Percentiles rank a stretch among this genome's conserved stretches.
phyloP scores from a whole-genome alignment of 371 early-diverging fungal species.

The Paraphysoderma sedebokerense region DNA sequence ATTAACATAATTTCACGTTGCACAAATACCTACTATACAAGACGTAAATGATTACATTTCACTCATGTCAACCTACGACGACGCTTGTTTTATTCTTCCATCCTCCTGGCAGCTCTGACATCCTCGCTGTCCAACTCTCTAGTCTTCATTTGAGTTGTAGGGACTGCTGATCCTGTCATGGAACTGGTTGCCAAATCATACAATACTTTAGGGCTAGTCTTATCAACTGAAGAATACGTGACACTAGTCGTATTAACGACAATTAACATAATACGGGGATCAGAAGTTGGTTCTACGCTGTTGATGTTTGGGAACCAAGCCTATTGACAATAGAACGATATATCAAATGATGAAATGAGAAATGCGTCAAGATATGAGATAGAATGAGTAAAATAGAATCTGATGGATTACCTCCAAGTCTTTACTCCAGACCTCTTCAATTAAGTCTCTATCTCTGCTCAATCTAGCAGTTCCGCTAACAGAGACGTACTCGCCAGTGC shows the following conservation, averaged over 20 bases:
- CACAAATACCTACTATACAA: no score
- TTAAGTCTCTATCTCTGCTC: background rate
- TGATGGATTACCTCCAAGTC: no score
- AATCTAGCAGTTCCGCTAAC: constrained; percentile 17
- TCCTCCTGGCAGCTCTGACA: background rate
- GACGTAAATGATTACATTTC: no score
- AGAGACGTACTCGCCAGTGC: constrained; percentile 23
- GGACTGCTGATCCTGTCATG: background rate
- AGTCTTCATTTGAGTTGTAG: background rate
- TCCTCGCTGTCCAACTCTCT: background rate
- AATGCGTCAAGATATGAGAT: no score
- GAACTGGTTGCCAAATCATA: background rate
- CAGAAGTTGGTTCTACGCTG: background rate
- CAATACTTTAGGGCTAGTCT: background rate
- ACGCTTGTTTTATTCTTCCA: no score
- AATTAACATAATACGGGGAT: background rate
- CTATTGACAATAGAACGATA: no score
- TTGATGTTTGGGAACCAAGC: background rate
- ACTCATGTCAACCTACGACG: no score
- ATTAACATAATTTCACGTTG: no score
- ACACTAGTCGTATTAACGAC: background rate
- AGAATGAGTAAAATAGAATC: no score
- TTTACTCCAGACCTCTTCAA: background rate
- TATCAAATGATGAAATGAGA: no score
- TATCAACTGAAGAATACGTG: background rate